Base-by-base conservation (phyloP, 192 early-diverging fungal genomes). In the Kickxella alabastrina region DNA sequence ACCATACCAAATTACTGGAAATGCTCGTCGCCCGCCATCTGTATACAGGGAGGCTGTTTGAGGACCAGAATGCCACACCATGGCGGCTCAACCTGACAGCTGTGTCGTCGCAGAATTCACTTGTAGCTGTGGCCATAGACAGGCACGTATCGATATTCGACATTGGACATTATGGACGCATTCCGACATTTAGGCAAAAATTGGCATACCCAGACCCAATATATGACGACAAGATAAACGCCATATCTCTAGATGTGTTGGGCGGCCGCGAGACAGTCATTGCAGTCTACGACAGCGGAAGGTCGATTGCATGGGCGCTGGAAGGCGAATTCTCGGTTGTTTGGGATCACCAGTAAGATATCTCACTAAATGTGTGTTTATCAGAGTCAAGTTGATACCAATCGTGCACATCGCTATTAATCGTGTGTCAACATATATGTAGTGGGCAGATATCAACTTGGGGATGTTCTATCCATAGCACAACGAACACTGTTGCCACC, bases 51-150 rank as follows among this genome's bases (percentile, higher is more conserved):
- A 57, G 21, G 41, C 48, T 72, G 2, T 36, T 65, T n/a, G 62
- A 61, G 21, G 26, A 32, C 19, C 29, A 18, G 27, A 34, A 43
- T 3, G 39, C 41, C 3, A 21, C 17, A 1, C 52, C 49, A 1
- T 65, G 49, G 54, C 65, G 61, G 46, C 70, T 73, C 18, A 65
- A 73, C 25, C 56, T 73, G 58, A 25, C 49, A 2, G 70, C 63
- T 3, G 55, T 57, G 6, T 73, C 70, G 2, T 66, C 63, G 15
- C 57, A 15, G 44, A 18, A 17, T 10, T 10, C 26, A 15, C 54
- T 57, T 1, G 35, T 73, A 21, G 35, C 66, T 37, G 46, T 73
- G 5, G 70, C 59, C 14, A 27, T 49, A 19, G 24, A 49, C 49
- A 43, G 28, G 6, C 28, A 51, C 32, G 46, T 73, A 17, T 36